Evolutionary conservation across 148 eudicot species (phyloP).

Genomic region (Arbutus unedo): DNA sequence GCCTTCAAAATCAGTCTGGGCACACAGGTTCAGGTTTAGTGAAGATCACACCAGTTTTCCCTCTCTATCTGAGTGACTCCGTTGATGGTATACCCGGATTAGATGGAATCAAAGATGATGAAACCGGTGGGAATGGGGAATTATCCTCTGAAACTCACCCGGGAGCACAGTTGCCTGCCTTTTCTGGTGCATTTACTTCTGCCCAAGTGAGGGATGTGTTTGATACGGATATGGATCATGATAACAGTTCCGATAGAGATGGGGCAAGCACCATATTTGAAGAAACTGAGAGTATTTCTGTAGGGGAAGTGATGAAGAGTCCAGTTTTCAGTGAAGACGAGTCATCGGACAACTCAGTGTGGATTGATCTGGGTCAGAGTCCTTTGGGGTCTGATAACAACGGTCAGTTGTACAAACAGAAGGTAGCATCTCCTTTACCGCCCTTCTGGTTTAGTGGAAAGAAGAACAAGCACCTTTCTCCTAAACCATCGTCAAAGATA

Average conservation of each 20-base stretch:
- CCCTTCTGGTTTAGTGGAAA: slow-evolving; percentile 66
- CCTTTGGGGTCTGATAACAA: slow-evolving; percentile 66
- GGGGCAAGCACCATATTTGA: slow-evolving; percentile 89
- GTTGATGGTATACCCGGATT: slow-evolving; percentile 75
- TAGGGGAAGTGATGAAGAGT: slow-evolving; percentile 91
- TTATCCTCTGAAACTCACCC: slow-evolving; percentile 48
- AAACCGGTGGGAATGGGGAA: slow-evolving; percentile 50
- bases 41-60: slow-evolving; percentile 85
- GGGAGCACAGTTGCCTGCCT: slow-evolving; percentile 73
- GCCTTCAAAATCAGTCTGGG: slow-evolving; percentile 89
- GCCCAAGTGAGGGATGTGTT: slow-evolving; percentile 86
- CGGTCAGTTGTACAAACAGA: slow-evolving; percentile 48
- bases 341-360: slow-evolving; percentile 87
- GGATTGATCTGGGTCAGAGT: slow-evolving; percentile 97
- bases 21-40: slow-evolving; percentile 87
- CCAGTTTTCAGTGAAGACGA: slow-evolving; percentile 96
- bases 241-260: slow-evolving; percentile 75
- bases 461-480: slow-evolving; percentile 57
- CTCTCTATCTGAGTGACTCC: slow-evolving; percentile 77
- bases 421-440: slow-evolving; percentile 55
- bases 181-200: slow-evolving; percentile 88
- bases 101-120: slow-evolving; percentile 50
- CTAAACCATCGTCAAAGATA: slow-evolving; percentile 43
- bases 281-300: slow-evolving; percentile 82
- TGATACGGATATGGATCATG: slow-evolving; percentile 90